Base-by-base conservation (phyloP, 2,329 filamentous ascomycete species). In the Exophiala dermatitidis region DNA sequence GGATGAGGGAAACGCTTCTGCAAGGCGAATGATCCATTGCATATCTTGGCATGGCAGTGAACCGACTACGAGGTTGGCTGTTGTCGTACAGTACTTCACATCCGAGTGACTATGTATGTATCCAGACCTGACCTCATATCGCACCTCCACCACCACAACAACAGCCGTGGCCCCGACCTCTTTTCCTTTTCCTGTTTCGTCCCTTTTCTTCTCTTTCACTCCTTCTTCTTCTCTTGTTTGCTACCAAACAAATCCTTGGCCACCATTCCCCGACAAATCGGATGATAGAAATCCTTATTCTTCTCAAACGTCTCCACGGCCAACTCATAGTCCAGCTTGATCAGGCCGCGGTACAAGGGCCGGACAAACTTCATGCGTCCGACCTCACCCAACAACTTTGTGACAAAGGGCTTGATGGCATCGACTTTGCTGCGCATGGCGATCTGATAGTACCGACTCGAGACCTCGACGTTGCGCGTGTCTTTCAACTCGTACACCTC, bases 281-380 rank as follows among this genome's bases (percentile, higher is more conserved):
- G 93, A 67, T 97, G 91, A 68, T 97, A 98, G 67, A 97, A 97
- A 58, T 90, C 84, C 71, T 80, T 86, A 68, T 95, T 85, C 78
- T 85, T 86, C 72, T 86, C 80, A 71, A 95, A 96, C 0, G 90
- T 95, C 67, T 82, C 75, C 49, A 91, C 71, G 0, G 93, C 91
- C 64, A 95, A 71, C 29, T 82, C 74, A 44, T 81, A 76, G 71
- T 96, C 85, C 37, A 87, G 81, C 68, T 83, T 82, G 65, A 85
- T 84, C 61, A 98, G 73, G 46, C 81, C 79, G 57, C 85, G 79
- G 73, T 85, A 75, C 58, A 97, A 72, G 26, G 91, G 89, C 45
- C 91, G 78, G 54, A 97, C 91, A 70, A 91, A 97, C 79, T 97
- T 97, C 93, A 98, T 97, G 53, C 93, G 77, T 8, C 93, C 93